Evolutionary conservation across 805 yeast genomes (phyloP), one percentile per base, ranked within the genome.

Genomic region (Maudiozyma serrabonitensis): DNA sequence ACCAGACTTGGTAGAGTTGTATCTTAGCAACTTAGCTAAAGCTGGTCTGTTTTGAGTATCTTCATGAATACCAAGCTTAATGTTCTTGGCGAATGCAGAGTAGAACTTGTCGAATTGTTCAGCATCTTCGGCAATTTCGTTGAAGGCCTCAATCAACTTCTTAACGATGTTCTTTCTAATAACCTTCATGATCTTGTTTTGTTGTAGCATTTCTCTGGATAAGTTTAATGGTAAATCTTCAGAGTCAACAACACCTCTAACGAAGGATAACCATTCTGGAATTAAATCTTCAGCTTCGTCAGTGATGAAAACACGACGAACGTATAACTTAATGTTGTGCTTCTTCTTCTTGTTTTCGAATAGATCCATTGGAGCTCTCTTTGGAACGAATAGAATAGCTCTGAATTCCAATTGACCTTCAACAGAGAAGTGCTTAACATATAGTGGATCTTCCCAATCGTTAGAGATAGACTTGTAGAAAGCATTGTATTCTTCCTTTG

Each of bases 401-500:
- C 84, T 90, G 83, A 93, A 93, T 79, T 93, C 99, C 66, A 93
- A 82, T 80, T 93, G 99, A 80, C 99, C 99, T 79, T 93, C 99
- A 68, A 93, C 99, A 47, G 96, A 87, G 81, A 93, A 93, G 78
- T 93, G 99, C 82, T 93, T 93, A 61, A 93, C 98, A 60, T 97
- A 97, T 70, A 93, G 82, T 75, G 96, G 99, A 71, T 93, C 99
- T 79, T 93, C 99, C 99, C 99, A 93, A 75, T 93, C 99, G 75
- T 93, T 93, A 50, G 99, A 90, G 68, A 93, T 93, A 46, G 98
- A 89, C 80, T 93, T 93, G 87, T 93, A 93, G 86, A 93, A 93
- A 52, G 98, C 95, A 67, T 93, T 91, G 81, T 93, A 93, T 77
- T 93, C 99, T 59, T 93, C 99, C 79, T 88, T 90, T 57, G 96